Conservation (phyloP, 768 basidiomycete genomes). For the Lepiota venenata region DNA sequence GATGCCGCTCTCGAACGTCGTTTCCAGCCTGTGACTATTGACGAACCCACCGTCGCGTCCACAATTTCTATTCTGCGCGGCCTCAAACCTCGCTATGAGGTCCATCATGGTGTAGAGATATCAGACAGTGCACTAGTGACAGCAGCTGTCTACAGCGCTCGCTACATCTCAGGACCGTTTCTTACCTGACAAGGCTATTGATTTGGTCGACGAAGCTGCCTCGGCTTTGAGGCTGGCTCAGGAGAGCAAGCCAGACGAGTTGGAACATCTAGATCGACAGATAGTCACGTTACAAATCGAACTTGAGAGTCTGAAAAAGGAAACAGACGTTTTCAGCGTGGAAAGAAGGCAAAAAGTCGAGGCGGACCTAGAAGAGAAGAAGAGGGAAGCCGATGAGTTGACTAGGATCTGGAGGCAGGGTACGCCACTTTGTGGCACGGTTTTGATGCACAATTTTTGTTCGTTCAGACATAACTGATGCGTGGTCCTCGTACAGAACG, state of each 20-base stretch:
- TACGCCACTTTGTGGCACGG: conserved; percentile 23
- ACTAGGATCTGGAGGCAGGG: conserved; percentile 73
- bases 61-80: conserved; percentile 88
- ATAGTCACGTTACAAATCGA: conserved; percentile 89
- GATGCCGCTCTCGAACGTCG: conserved; percentile 89
- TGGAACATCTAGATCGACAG: conserved; percentile 79
- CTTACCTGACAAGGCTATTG: conserved; percentile 89
- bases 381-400: conserved; percentile 57
- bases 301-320: conserved; percentile 84
- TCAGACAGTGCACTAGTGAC: conserved; percentile 87
- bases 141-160: conserved; percentile 79
- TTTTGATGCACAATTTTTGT: not conserved
- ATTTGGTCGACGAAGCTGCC: conserved; percentile 92
- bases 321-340: conserved; percentile 78
- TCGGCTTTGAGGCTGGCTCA: conserved; percentile 84
- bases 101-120: conserved; percentile 92
- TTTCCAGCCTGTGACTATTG: conserved; percentile 87
- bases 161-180: conserved; percentile 87
- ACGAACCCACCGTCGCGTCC: conserved; percentile 83
- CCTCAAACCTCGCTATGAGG: conserved; percentile 80
- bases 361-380: conserved; percentile 53
- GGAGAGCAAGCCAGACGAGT: conserved; percentile 82
- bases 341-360: conserved; percentile 72
- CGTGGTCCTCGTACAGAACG: conserved; percentile 45
- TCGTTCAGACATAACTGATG: not conserved